phyloP scores from a whole-genome alignment of 1,139 yeast genomes.

The Ogataea hybrid region DNA sequence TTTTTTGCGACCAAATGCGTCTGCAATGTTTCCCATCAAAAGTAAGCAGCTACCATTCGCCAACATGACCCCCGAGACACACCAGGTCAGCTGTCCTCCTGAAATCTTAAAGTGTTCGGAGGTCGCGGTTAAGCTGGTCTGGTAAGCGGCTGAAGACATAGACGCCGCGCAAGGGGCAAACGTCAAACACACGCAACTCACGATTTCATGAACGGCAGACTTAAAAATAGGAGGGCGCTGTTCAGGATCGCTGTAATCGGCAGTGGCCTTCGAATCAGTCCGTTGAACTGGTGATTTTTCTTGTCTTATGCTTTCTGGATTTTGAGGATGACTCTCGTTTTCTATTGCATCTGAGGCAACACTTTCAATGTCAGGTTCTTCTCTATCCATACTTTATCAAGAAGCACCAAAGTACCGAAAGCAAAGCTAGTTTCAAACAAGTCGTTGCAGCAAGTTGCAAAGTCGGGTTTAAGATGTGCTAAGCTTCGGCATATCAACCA shows the following conservation, averaged over 20 bases:
- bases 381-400: neutral
- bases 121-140: slow-evolving; percentile 35
- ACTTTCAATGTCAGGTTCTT: neutral
- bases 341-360: neutral
- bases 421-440: too few relatives aligned
- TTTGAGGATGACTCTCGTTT: neutral
- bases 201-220: slow-evolving; percentile 27
- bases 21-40: slow-evolving; percentile 44
- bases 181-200: slow-evolving; percentile 34
- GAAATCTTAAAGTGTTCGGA: slow-evolving; percentile 34
- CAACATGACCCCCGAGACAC: slow-evolving; percentile 37
- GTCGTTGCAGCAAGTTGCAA: neutral
- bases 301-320: neutral
- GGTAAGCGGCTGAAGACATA: slow-evolving; percentile 37
- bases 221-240: slow-evolving; percentile 33
- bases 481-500: neutral
- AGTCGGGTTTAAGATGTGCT: neutral
- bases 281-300: neutral
- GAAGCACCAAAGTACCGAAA: neutral
- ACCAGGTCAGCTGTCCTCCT: slow-evolving; percentile 44
- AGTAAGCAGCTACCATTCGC: slow-evolving; percentile 43
- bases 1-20: slow-evolving; percentile 41
- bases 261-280: neutral
- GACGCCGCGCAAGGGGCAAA: slow-evolving; percentile 42
- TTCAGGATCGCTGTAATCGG: slow-evolving; percentile 27